Evolutionary conservation across 768 basidiomycete species (phyloP).

Genomic region (Hygrophorus pudorinus): DNA sequence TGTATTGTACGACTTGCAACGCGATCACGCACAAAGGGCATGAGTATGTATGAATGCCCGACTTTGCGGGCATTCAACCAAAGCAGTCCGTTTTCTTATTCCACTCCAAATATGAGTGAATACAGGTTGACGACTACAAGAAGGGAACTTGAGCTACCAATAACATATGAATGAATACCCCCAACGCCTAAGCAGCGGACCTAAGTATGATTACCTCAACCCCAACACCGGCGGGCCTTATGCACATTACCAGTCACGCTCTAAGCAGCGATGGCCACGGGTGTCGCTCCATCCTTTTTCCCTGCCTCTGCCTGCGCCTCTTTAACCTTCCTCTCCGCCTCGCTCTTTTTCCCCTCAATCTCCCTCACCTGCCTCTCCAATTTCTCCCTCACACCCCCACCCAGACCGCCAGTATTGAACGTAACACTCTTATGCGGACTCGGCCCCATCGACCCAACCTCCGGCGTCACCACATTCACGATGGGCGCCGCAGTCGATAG

Average conservation of each 20-base stretch:
- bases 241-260: not conserved
- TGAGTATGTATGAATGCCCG: too few relatives aligned
- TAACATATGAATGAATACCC: too few relatives aligned
- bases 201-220: too few relatives aligned
- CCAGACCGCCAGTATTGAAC: constrained; percentile 42
- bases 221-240: too few relatives aligned
- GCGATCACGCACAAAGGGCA: too few relatives aligned
- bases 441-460: constrained; percentile 50
- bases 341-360: constrained; percentile 53
- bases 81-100: too few relatives aligned
- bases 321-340: constrained; percentile 56
- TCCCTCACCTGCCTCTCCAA: constrained; percentile 48
- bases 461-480: constrained; percentile 52
- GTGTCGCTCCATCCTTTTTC: constrained; percentile 52
- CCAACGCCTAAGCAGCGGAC: too few relatives aligned
- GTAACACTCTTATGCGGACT: constrained; percentile 64
- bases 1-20: too few relatives aligned
- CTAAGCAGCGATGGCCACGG: constrained; percentile 34
- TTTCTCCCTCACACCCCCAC: constrained; percentile 34
- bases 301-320: constrained; percentile 52
- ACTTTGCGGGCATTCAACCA: too few relatives aligned
- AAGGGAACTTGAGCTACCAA: too few relatives aligned
- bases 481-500: constrained; percentile 49
- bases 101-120: too few relatives aligned
- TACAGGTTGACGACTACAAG: too few relatives aligned